Conservation (phyloP, 257 asterid species). For the Solanum habrochaites region DNA sequence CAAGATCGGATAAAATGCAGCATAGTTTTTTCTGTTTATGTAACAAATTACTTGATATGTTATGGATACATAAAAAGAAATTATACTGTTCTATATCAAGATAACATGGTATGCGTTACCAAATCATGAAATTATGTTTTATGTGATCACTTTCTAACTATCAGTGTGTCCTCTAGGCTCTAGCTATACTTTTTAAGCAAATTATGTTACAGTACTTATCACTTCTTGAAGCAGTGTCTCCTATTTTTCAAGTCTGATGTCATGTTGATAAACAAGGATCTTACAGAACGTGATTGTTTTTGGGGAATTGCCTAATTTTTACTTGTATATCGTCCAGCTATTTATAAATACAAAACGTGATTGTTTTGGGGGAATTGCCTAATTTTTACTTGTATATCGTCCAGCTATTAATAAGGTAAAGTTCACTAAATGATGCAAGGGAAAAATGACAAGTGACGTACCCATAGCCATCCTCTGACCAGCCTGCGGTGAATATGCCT, state of each 20-base stretch:
- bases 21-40: not conserved
- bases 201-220: not conserved
- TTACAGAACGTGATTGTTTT: not conserved
- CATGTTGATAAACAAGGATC: not conserved
- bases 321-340: not conserved
- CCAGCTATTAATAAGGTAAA: not conserved
- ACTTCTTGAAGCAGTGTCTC: not conserved
- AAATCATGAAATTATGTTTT: not conserved
- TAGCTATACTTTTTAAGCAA: not conserved
- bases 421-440: not conserved
- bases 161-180: not conserved
- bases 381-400: not conserved
- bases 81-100: not conserved
- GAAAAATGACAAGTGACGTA: constrained; percentile 13
- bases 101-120: not conserved
- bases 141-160: not conserved
- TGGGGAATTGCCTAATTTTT: not conserved
- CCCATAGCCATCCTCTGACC: constrained; percentile 99
- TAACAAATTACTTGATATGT: not conserved
- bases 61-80: not conserved
- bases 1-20: not conserved
- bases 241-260: not conserved
- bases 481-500: constrained; percentile 88
- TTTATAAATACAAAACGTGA: not conserved
- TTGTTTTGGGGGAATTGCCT: not conserved